A percentile compares a stretch with the other conserved stretches of the same genome.
Evolutionary conservation across 306 rosid species (phyloP).

Genomic region (Gynostemma pentaphyllum): DNA sequence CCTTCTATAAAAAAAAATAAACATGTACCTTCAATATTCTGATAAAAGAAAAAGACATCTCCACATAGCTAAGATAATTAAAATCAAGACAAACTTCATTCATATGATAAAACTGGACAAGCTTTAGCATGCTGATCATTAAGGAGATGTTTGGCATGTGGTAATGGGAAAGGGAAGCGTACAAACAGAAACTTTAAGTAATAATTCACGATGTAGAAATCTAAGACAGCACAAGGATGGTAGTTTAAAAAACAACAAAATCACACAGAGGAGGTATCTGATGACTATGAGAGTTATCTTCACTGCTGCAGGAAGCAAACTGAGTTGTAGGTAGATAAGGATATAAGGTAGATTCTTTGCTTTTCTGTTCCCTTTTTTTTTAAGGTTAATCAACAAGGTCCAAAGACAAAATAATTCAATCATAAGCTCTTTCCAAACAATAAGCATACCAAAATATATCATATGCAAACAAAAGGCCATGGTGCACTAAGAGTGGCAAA

Average conservation of each 20-base stretch:
- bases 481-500: no score
- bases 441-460: no score
- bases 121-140: not conserved
- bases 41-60: not conserved
- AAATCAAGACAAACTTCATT: not conserved
- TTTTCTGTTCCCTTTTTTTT: no score
- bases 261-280: not conserved
- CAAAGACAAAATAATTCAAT: no score
- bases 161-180: no score
- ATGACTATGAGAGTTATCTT: not conserved
- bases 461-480: no score
- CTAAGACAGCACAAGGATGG: not conserved
- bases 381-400: no score
- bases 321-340: no score
- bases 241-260: not conserved
- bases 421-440: no score
- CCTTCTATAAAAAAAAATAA: no score
- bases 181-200: not conserved
- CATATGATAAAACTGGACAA: not conserved
- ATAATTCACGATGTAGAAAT: not conserved
- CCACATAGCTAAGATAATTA: not conserved
- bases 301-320: not conserved
- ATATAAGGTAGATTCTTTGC: no score
- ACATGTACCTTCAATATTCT: not conserved
- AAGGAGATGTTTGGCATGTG: not conserved